Evolutionary conservation across 2,329 filamentous ascomycete genomes (phyloP).

Genomic region (Meredithiella fracta): DNA sequence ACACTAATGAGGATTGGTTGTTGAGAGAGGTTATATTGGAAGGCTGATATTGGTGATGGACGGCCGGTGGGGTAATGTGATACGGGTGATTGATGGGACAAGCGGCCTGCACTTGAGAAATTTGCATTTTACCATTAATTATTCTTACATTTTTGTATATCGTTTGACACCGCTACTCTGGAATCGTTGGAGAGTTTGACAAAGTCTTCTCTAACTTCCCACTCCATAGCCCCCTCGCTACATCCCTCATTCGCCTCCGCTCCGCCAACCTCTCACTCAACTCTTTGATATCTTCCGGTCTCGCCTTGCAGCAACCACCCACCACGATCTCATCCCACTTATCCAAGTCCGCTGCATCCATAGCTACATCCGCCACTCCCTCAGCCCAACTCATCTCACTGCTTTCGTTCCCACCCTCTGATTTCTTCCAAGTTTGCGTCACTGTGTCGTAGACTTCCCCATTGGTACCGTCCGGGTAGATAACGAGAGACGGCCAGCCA

Average conservation of each 20-base stretch:
- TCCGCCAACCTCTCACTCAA: not conserved
- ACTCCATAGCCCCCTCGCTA: not conserved
- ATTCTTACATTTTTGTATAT: not conserved
- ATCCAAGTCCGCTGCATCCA: constrained; percentile 21
- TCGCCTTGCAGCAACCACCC: constrained; percentile 37
- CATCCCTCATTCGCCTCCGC: not conserved
- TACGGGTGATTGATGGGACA: too few species aligned
- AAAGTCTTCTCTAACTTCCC: not conserved
- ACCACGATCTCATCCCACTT: constrained; percentile 32
- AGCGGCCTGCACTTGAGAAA: too few species aligned
- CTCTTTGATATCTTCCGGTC: constrained; percentile 21
- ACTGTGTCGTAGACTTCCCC: constrained; percentile 50
- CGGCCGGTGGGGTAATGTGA: too few species aligned
- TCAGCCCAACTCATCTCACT: constrained; percentile 28
- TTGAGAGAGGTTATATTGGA: not conserved
- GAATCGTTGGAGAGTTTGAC: not conserved
- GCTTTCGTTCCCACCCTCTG: constrained; percentile 17
- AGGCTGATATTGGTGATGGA: not conserved
- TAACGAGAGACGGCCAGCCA: constrained; percentile 36
- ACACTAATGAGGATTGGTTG: not conserved
- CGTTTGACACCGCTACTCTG: too few species aligned
- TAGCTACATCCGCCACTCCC: constrained; percentile 27
- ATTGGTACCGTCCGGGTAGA: constrained; percentile 55
- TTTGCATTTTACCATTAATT: too few species aligned
- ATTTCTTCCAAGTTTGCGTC: constrained; percentile 42